phyloP scores from a whole-genome alignment of 2,329 filamentous ascomycete species.

The Fusarium sp. region DNA sequence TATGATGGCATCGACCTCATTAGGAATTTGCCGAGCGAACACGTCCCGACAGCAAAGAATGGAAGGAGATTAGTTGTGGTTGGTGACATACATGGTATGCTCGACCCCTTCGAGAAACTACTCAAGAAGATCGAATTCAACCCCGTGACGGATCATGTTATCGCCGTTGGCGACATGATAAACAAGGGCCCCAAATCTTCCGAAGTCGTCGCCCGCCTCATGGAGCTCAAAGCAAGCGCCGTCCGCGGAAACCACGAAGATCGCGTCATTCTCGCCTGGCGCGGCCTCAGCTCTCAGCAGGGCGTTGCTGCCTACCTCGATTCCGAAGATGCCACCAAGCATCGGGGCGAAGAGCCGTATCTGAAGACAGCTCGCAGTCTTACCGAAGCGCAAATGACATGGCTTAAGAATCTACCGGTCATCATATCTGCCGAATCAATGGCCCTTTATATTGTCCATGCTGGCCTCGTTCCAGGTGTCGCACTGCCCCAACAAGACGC shows the following conservation, averaged over 20 bases:
- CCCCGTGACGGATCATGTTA: slow-evolving; percentile 72
- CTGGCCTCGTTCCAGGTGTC: slow-evolving; percentile 83
- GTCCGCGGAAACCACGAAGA: slow-evolving; percentile 97
- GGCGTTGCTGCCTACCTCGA: slow-evolving; percentile 49
- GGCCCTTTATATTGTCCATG: slow-evolving; percentile 81
- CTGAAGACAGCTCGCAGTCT: slow-evolving; percentile 70
- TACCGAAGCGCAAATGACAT: slow-evolving; percentile 71
- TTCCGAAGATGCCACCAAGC: slow-evolving; percentile 43
- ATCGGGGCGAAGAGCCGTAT: slow-evolving; percentile 55
- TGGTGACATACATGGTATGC: slow-evolving; percentile 94
- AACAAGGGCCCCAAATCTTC: slow-evolving; percentile 87
- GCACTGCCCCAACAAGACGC: slow-evolving; percentile 79
- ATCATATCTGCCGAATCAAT: slow-evolving; percentile 80
- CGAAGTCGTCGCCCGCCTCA: slow-evolving; percentile 82
- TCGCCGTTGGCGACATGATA: slow-evolving; percentile 84
- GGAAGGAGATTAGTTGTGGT: slow-evolving; percentile 79
- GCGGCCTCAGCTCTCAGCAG: slow-evolving; percentile 44
- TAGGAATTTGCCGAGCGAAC: slow-evolving; percentile 49
- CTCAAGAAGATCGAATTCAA: slow-evolving; percentile 76
- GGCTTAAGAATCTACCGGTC: slow-evolving; percentile 80
- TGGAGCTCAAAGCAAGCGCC: slow-evolving; percentile 79
- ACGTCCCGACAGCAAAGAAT: slow-evolving; percentile 54
- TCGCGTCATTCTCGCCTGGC: slow-evolving; percentile 77
- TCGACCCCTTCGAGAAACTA: slow-evolving; percentile 73
- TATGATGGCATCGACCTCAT: slow-evolving; percentile 53